Conservation (phyloP, 345 rosid genomes). For the Eucalyptus melliodora region DNA sequence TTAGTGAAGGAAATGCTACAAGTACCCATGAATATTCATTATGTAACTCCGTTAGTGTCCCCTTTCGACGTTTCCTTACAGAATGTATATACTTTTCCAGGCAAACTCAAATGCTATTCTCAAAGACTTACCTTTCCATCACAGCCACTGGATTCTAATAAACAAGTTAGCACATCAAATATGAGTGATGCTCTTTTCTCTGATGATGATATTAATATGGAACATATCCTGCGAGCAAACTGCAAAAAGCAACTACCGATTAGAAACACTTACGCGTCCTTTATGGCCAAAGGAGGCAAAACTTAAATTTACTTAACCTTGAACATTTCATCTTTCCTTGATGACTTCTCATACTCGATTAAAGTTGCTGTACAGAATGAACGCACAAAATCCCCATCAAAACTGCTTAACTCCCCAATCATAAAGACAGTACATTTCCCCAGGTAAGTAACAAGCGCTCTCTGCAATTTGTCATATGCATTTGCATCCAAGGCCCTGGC, state of each 20-base stretch:
- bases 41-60: background rate
- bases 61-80: background rate
- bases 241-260: slow-evolving; percentile 10
- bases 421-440: slow-evolving; percentile 40
- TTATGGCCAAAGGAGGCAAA: background rate
- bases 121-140: slow-evolving; percentile 43
- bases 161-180: slow-evolving; percentile 17
- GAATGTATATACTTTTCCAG: background rate
- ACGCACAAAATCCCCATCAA: slow-evolving; percentile 23
- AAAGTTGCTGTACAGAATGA: slow-evolving; percentile 31
- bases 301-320: slow-evolving; percentile 29
- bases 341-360: slow-evolving; percentile 33
- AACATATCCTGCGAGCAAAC: slow-evolving; percentile 62
- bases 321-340: slow-evolving; percentile 46
- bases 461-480: slow-evolving; percentile 45
- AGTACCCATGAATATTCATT: background rate
- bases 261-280: background rate
- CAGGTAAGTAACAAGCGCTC: slow-evolving; percentile 31
- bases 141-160: slow-evolving; percentile 26
- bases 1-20: background rate
- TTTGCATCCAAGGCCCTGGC: slow-evolving; percentile 55
- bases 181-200: slow-evolving; percentile 14
- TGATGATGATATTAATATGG: slow-evolving; percentile 30
- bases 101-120: background rate
- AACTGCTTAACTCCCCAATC: slow-evolving; percentile 31